Base-by-base conservation (phyloP, 768 basidiomycete genomes). In the Infundibulicybe gibba region DNA sequence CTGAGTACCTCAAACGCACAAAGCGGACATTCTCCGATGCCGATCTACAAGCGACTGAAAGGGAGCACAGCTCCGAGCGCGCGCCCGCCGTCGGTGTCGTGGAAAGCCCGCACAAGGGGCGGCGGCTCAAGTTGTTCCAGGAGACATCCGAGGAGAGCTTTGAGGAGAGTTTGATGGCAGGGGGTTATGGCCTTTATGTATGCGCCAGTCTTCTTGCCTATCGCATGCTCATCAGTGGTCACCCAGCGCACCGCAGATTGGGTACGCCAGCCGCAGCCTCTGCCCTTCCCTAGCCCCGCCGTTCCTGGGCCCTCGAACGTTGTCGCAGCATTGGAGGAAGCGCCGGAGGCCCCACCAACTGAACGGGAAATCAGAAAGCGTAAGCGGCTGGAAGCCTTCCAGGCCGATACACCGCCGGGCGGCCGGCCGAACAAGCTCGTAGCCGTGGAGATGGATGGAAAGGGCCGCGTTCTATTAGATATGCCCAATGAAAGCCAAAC, bases 91-190 rank as follows among this genome's bases (percentile, higher is more conserved):
- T 87, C 25, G 86, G 85, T 13, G 80, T 90, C 20, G 76, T 75
- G 53, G 81, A 84, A 52, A 88, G 80, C 54, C 87, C 88, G 0
- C 62, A 71, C 45, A 89, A 85, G 64, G 89, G 89, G 1, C 71
- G 88, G 47, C 72, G 87, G 43, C 67, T 90, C 32, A 83, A 80
- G 53, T 62, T 91, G 34, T 90, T 90, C 61, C 87, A 88, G 61
- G 86, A 88, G 65, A 89, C 87, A 0, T 85, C 84, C 3, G 86
- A 87, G 40, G 86, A 87, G 63, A 90, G 87, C 56, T 90, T 90
- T 54, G 88, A 90, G 56, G 87, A 90, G 64, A 86, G 86, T 54
- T 61, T 90, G 35, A 87, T 89, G 79, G 87, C 86, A 15, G 86
- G 87, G 25, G 87, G 88, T 6, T 90, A 90, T 62, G 85, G 82